These are phyloP conservation scores for Taphrina populina DNA, from an alignment of 1,139 yeast species.

Conservation along the genomic window DNA sequence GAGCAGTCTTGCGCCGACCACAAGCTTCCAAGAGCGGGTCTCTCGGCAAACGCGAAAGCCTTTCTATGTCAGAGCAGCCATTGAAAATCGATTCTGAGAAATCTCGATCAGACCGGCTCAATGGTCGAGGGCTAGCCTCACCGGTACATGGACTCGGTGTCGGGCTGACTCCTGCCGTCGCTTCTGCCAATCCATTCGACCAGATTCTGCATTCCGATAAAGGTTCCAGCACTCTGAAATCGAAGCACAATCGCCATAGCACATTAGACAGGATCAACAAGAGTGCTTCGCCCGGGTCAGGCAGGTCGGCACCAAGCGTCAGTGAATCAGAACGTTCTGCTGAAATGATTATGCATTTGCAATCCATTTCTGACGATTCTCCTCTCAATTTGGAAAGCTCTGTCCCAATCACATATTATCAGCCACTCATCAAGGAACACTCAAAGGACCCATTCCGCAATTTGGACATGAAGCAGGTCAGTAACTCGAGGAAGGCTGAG, in stretches of 20 bases:
- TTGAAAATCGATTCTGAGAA: too few relatives aligned
- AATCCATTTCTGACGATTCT: too few relatives aligned
- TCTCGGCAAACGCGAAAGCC: too few relatives aligned
- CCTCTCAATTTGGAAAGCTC: not conserved
- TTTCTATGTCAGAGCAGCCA: too few relatives aligned
- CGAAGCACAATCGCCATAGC: not conserved
- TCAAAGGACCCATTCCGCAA: slow-evolving; percentile 13
- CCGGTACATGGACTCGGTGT: slow-evolving; percentile 14
- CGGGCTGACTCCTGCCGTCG: slow-evolving; percentile 4
- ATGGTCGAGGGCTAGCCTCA: too few relatives aligned
- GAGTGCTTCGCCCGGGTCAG: too few relatives aligned
- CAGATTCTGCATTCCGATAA: not conserved
- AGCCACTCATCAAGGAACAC: not conserved
- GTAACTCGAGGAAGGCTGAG: not conserved
- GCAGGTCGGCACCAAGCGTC: too few relatives aligned
- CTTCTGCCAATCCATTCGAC: slow-evolving; percentile 1
- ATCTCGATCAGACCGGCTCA: too few relatives aligned
- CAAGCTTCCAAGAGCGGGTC: too few relatives aligned
- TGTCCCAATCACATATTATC: slow-evolving; percentile 14
- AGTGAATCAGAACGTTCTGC: too few relatives aligned
- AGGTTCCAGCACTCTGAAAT: not conserved
- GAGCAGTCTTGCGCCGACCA: too few relatives aligned
- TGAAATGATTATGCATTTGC: too few relatives aligned
- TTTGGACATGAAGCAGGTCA: slow-evolving; percentile 12
- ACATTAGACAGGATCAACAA: slow-evolving; percentile 15